Evolutionary conservation across 768 basidiomycete genomes (phyloP), one percentile per base, ranked within the genome.

Genomic region (Psilocybe cyanescens): DNA sequence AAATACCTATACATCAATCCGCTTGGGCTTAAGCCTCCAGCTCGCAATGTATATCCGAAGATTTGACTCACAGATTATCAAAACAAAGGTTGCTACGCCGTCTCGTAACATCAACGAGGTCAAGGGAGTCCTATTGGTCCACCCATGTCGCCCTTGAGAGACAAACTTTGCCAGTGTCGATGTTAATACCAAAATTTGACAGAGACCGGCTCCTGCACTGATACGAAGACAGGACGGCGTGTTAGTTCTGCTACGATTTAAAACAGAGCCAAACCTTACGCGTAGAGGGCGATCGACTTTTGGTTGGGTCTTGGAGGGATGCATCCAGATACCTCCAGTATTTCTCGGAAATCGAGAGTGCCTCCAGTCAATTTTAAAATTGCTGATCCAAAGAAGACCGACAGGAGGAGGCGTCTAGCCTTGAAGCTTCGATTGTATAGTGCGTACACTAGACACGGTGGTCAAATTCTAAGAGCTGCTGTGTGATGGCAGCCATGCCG

Each of bases 71-170:
- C 59, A 8, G 7, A 48, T 33, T 49, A 60, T 19, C 37, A 56
- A 30, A 16, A 49, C 4, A 37, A 62, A 62, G 1, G 50, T 41
- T 2, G 56, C 57, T 4, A 62, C 28, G 24, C 51, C 61, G 11
- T 62, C 61, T 8, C 61, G 57, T 30, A 62, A 44, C 61, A 62
- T 62, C 11, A 62, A 30, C 9, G 62, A 63, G 6, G 57, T 58
- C 58, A 63, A 51, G 6, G 62, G 62, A n/a, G 62, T 63, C 49
- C 62, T 48, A 4, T 48, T 19, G 24, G 50, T 24, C 45, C 57
- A 41, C 4, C 56, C 49, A 35, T n/a, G 9, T 19, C 44, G 49
- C 4, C 53, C 41, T 31, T 35, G 24, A 17, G 51, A 24, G 47
- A 53, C 29, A 17, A 50, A 56, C 8, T 55, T 58, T 7, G 54